Evolutionary conservation across 2,329 filamentous ascomycete genomes (phyloP), one percentile per base, ranked within the genome.

Genomic region (Colletotrichum sp.): DNA sequence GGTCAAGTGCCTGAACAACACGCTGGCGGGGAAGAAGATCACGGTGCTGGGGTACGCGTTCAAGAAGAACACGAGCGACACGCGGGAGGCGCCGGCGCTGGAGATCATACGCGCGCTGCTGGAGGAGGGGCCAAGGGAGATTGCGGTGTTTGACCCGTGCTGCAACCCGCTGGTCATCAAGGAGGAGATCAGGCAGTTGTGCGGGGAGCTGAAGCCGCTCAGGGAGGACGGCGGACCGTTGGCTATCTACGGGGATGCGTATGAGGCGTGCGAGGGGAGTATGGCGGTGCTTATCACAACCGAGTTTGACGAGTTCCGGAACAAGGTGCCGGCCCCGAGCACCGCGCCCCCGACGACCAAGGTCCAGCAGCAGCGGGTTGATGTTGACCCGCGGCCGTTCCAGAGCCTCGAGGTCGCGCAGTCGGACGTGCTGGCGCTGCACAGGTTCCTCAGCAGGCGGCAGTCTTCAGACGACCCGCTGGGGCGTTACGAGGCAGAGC

Each of bases 1-100:
- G 65, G 90, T 95, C 79, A 88, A 88, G 77, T 90, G 90, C 71
- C 87, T 96, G 69, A 92, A 94, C 84, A 92, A 93, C 82, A 94
- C 92, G 9, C 86, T 95, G 8, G 88, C 88, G 2, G 90, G 90
- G 73, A 95, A 95, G 87, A 95, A 94, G 84, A 86, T 96, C 16
- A 89, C 92, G 2, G 86, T 96, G 3, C 88, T 96, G 6, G 95
- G 95, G 4, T 96, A 93, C 79, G 93, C 94, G 10, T 96, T 95
- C 86, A 96, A 96, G 88, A 94, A 94, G 85, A 90, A 95, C 82
- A 96, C 94, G 0, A 91, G 90, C 16, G 94, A 96, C 81, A 94
- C 93, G 7, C 89, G 94, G 52, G 94, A 95, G 82, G 92, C 91
- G 49, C 91, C 93, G 0, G 92, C 93, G 1, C 88, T 94, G 44